Evolutionary conservation across 2,329 filamentous ascomycete species (phyloP).

Genomic region (Cercospora citrullina): DNA sequence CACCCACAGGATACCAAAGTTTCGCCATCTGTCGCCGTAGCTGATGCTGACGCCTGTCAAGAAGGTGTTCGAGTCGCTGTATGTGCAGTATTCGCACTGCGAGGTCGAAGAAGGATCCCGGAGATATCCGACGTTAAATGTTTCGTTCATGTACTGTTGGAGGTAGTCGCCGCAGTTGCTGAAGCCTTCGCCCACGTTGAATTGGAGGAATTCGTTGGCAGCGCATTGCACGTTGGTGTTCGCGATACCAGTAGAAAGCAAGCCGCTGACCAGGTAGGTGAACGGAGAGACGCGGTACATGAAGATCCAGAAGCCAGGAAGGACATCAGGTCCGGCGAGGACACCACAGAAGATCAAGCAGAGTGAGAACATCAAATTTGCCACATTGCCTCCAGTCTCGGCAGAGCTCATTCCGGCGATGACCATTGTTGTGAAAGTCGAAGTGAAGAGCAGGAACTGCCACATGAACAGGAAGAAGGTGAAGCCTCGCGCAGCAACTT

Average conservation of each 20-base stretch:
- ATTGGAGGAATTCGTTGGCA: conserved; percentile 66
- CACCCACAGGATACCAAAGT: conserved; percentile 56
- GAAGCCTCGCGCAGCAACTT: conserved; percentile 67
- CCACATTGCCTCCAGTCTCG: conserved; percentile 73
- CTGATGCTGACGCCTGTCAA: conserved; percentile 44
- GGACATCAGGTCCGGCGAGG: conserved; percentile 60
- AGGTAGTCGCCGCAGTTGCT: conserved; percentile 45
- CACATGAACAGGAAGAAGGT: conserved; percentile 78
- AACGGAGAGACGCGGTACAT: conserved; percentile 76
- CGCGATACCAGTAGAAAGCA: conserved; percentile 69
- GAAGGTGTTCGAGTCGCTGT: conserved; percentile 47
- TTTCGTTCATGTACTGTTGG: conserved; percentile 32
- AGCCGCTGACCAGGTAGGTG: conserved; percentile 74
- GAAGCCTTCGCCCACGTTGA: conserved; percentile 59
- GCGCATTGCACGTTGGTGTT: conserved; percentile 67
- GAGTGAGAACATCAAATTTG: conserved; percentile 72
- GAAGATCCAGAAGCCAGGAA: conserved; percentile 78
- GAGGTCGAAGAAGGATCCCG: conserved; percentile 36
- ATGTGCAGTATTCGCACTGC: conserved; percentile 46
- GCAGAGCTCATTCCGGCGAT: conserved; percentile 74
- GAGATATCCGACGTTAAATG: conserved; percentile 41
- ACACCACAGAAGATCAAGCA: conserved; percentile 72
- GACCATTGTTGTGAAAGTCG: conserved; percentile 76
- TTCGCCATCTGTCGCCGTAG: conserved; percentile 52
- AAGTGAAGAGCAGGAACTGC: conserved; percentile 68